These are phyloP conservation scores for Colletotrichum sublineola DNA, from an alignment of 2,329 filamentous ascomycete genomes.

Conservation along the genomic window DNA sequence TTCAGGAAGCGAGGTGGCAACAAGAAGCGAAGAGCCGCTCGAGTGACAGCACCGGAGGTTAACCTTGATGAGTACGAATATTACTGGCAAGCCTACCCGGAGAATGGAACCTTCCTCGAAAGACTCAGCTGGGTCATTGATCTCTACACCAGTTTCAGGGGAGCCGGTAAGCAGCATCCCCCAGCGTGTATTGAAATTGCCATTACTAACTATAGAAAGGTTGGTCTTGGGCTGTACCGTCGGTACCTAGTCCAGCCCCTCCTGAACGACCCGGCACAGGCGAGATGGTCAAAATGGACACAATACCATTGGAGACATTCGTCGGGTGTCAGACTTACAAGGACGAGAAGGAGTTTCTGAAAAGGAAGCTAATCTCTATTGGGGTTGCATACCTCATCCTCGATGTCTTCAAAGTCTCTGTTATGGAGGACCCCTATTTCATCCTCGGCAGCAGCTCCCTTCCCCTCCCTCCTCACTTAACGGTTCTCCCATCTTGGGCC, in stretches of 20 bases:
- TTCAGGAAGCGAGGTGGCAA: conserved; percentile 29
- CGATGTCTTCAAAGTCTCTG: conserved; percentile 76
- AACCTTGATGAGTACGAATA: conserved; percentile 58
- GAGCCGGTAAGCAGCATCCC: conserved; percentile 59
- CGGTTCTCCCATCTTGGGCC: conserved; percentile 57
- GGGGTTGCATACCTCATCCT: conserved; percentile 73
- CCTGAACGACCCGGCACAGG: conserved; percentile 57
- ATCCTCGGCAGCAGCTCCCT: conserved; percentile 60
- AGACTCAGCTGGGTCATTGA: conserved; percentile 70
- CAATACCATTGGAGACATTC: conserved; percentile 57
- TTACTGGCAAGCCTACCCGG: conserved; percentile 72
- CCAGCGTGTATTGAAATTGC: not conserved
- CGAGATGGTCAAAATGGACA: conserved; percentile 56
- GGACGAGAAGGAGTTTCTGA: conserved; percentile 61
- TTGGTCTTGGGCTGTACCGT: conserved; percentile 69
- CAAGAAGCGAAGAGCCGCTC: conserved; percentile 26
- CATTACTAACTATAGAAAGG: conserved; percentile 52
- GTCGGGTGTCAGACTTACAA: conserved; percentile 61
- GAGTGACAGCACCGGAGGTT: conserved; percentile 28
- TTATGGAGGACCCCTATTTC: conserved; percentile 86
- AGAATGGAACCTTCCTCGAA: conserved; percentile 59
- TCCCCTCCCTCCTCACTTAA: conserved; percentile 60
- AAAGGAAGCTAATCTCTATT: conserved; percentile 60
- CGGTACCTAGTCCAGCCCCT: conserved; percentile 59
- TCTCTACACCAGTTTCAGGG: conserved; percentile 66